Base-by-base conservation (phyloP, 2,329 filamentous ascomycete species). In the Penicillium sp. region DNA sequence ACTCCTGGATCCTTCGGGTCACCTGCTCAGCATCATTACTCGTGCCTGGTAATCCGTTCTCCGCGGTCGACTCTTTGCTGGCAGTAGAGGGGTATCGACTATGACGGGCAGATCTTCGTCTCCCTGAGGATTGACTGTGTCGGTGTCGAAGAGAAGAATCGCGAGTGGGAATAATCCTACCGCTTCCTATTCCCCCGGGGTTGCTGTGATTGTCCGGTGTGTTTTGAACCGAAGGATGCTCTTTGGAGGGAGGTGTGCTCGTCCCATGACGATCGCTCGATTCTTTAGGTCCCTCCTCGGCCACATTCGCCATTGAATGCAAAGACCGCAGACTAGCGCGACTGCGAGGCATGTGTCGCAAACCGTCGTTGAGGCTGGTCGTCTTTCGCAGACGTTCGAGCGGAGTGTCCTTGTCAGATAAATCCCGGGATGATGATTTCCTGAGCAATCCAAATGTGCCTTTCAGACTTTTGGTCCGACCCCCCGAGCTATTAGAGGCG, bases 101-200 rank as follows among this genome's bases (percentile, higher is more conserved):
- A 48, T 79, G 75, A 31, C 75, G 75, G 56, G 71, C 85, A 24
- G 84, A 78, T 53, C 80, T 79, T 1, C 82, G 80, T 54, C 85
- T 80, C 71, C 82, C 78, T 9, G 80, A 80, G 1, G 83, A 79
- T 64, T 84, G 71, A 53, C 70, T 76, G 63, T 77, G 62, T 31
- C 62, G 57, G 46, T 66, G 89, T 50, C 84, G 78, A 35, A 90
- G 75, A 37, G 88, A 91, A 1, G 88, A 91, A 54, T 90, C 87
- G 55, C 88, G 82, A 8, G 80, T 73, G 0, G 89, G 89, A 53
- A 91, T 90, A 8, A 80, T 73, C 48, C 82, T 77, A 2, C 82
- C 80, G 53, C 76, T 81, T 26, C 76, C 68, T 63, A 78, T 73
- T 8, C 70, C 69, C 26, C 73, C 70, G 21, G 72, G 73, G 31